Evolutionary conservation across 2,329 filamentous ascomycete species (phyloP).

Genomic region (Trichophyton verrucosum): DNA sequence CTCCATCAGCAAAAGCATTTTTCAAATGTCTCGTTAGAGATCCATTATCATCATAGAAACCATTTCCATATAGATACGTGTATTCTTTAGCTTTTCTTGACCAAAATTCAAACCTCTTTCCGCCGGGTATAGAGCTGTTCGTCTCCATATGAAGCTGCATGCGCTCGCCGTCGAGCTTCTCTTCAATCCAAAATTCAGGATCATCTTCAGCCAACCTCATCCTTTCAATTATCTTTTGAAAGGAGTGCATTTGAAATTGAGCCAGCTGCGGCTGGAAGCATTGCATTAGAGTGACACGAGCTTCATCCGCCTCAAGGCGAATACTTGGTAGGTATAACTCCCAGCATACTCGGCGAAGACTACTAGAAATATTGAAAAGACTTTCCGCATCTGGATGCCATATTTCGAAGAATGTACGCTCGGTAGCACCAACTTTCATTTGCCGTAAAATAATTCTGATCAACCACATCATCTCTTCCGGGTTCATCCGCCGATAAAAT

Average conservation of each 20-base stretch:
- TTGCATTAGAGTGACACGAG: slow-evolving; percentile 71
- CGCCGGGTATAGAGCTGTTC: slow-evolving; percentile 55
- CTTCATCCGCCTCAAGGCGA: slow-evolving; percentile 61
- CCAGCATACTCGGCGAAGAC: slow-evolving; percentile 84
- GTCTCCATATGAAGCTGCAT: slow-evolving; percentile 91
- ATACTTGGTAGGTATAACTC: slow-evolving; percentile 65
- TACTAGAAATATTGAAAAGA: slow-evolving; percentile 83
- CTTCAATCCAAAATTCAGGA: slow-evolving; percentile 85
- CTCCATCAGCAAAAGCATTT: slow-evolving; percentile 61
- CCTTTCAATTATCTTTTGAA: slow-evolving; percentile 63
- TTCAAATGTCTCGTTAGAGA: slow-evolving; percentile 70
- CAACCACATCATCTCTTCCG: slow-evolving; percentile 87
- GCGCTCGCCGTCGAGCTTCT: slow-evolving; percentile 91
- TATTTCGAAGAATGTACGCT: slow-evolving; percentile 73
- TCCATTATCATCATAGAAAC: slow-evolving; percentile 60
- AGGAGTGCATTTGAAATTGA: slow-evolving; percentile 73
- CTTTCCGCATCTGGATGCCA: slow-evolving; percentile 70
- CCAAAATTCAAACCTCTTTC: slow-evolving; percentile 73
- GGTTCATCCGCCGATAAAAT: slow-evolving; percentile 85
- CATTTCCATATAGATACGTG: slow-evolving; percentile 78
- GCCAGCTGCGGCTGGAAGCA: slow-evolving; percentile 95
- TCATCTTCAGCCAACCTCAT: slow-evolving; percentile 57
- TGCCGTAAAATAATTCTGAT: slow-evolving; percentile 83
- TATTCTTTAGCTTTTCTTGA: slow-evolving; percentile 95
- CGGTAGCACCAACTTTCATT: slow-evolving; percentile 64